Base-by-base conservation (phyloP, 1,139 yeast genomes). In the Blastobotrys raffinosifermentans region DNA sequence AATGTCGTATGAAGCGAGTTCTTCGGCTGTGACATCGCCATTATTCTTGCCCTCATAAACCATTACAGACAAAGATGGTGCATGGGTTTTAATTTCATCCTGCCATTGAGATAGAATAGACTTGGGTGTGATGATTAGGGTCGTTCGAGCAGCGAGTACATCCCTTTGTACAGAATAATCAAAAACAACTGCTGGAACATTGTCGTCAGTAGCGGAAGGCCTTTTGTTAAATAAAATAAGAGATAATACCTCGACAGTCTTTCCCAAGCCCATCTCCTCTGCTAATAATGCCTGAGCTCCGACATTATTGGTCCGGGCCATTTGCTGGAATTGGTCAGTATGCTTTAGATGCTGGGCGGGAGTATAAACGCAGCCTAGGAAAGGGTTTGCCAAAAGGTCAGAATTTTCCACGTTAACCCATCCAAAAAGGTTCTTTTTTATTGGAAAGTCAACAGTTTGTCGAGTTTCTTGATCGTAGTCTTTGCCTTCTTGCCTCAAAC, bases 211-310 rank as follows among this genome's bases (percentile, higher is more conserved):
- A 4, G 7, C 27, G 15, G 27, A 6, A 0, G 72, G 71, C 14
- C 85, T 58, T 18, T 67, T 76, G 55, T 89, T 81, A 38, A 79
- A 54, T 2, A 79, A 55, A 0, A 80, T 61, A 23, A 87, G 61
- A 0, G 94, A 69, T 2, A 86, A 67, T 5, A 86, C 66, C 56
- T 91, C 98, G 2, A 91, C 79, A 0, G 97, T 89, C 55, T 91
- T 91, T 0, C 98, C 98, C 4, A 91, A 69, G 0, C 98, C 97
- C 98, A 91, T 91, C 59, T 91, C 97, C 55, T 89, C 97, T 1
- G 93, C 82, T 26, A 89, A 58, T 6, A 89, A 62, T 0, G 91
- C 95, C 34, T 34, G 44, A 1, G 35, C 39, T 15, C 27, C 29
- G 17, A 3, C 5, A 4, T 14, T 26, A 15, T 23, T 17, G 6